Base-by-base conservation (phyloP, 2,329 filamentous ascomycete genomes). In the Fusarium floridanum region DNA sequence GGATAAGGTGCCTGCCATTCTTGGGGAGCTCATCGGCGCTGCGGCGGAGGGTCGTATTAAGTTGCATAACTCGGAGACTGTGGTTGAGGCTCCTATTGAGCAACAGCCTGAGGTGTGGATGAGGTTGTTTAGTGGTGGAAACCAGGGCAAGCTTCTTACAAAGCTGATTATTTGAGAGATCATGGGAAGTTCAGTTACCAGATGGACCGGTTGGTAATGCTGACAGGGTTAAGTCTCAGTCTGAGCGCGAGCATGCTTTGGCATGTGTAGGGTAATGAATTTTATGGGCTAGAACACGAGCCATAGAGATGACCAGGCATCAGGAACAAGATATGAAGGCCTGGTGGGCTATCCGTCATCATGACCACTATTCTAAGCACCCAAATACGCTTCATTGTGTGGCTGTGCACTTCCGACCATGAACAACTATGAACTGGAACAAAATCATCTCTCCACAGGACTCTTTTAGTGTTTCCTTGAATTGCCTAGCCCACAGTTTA, bases 141-240 rank as follows among this genome's bases (percentile, higher is more conserved):
- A 80, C 63, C 76, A 79, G 68, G 78, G 78, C 24, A 80, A 80
- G 72, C 76, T 78, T 9, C 70, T 80, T 7, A 80, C 78, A 17
- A 79, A 79, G 71, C 68, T 80, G 34, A 69, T 78, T 34, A 14
- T 75, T 8, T 79, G 68, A 60, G 29, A 22, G 24, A 24, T 24
- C 24, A 24, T 24, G 24, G 24, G 24, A 24, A 6, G 24, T 24
- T 24, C 24, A 24, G 24, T 24, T 24, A 6, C 24, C 24, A 6
- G 6, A 24, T 6, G 24, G 24, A 24, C 24, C 6, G 24, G 24
- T 24, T 24, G 24, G 24, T 24, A 24, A 24, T 24, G 24, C 24
- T 24, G 24, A 24, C 6, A 24, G 24, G 24, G 24, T 24, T 5
- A 24, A 24, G 24, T 24, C 24, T 24, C 24, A 6, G 24, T 24